Evolutionary conservation across 352 stramenopile genomes (phyloP), one percentile per base, ranked within the genome.

Genomic region (Phytophthora niederhauseri): DNA sequence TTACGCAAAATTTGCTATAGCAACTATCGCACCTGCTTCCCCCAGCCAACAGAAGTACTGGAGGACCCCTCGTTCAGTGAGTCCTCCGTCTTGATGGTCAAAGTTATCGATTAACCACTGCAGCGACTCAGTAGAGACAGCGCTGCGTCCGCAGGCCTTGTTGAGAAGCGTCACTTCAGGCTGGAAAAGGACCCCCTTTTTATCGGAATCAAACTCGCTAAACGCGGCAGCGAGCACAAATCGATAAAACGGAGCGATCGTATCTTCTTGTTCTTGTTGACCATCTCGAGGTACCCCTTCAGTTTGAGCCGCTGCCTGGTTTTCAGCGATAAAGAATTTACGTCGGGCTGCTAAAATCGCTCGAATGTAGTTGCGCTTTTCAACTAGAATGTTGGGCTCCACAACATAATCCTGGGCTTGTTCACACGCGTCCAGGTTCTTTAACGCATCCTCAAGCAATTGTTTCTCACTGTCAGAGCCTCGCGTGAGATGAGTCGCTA

Each of bases 41-140:
- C 79, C 86, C 6, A 92, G 49, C 80, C 81, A 92, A 31, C 72
- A 81, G 46, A 94, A 91, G 50, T 94, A 94, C 52, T 87, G 63
- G 17, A 90, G 53, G 11, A 94, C 57, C 11, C 84, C 84, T 41
- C 77, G 73, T 55, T 92, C 81, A 0, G 82, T 89, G 20, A 94
- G 61, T 1, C 67, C 68, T 1, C 51, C 31, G 0, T 70, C 56
- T 7, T 78, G 61, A 9, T 76, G 64, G 15, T 92, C 82, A 53
- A 94, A 94, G 17, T 79, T 92, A 2, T 62, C 22, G 0, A 87
- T 15, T 1, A 94, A 57, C 86, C 86, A 94, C 0, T 69, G 41
- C 48, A 92, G 76, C 0, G 72, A 71, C 0, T 58, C 51, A 1
- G 69, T 38, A 0, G 76, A 77, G 1, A 92, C 67, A 0, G 62